Base-by-base conservation (phyloP, 371 early-diverging fungal genomes). In the Zychaea mexicana region DNA sequence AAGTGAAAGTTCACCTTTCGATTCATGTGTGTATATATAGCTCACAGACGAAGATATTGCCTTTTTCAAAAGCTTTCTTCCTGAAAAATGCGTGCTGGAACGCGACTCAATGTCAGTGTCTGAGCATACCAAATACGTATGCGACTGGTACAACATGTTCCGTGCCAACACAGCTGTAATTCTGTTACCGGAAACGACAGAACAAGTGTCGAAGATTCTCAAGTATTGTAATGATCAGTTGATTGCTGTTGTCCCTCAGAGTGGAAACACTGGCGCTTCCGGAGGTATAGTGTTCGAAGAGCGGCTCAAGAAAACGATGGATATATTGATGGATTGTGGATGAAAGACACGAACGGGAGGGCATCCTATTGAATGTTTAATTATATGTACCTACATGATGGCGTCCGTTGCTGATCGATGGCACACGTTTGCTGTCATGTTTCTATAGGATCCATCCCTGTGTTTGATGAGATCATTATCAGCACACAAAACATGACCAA, bases 171-270 rank as follows among this genome's bases (percentile, higher is more conserved):
- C 91, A 19, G 70, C 78, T 19, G 67, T 94, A 28, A 92, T 96
- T 3, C 77, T 96, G 33, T 83, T 87, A 53, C 98, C 98, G 4
- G 87, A 85, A 28, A 87, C 90, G 0, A 91, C 94, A 1, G 76
- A 87, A 21, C 90, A 98, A 68, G 96, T 97, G 12, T 83, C 91
- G 0, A 68, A 85, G 54, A 85, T 97, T n/a, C 69, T 97, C 17
- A 82, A 77, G 45, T 93, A 98, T 70, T 98, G 98, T 79, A 89
- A 94, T 68, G 83, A 86, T 17, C 65, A 88, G n/a, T 69, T 52
- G 64, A 72, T 98, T 21, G 96, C 95, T 1, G 91, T 98, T 17
- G 95, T 94, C 0, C 96, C 97, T 28, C 98, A 98, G 72, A 96
- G 98, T 60, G 98, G 97, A 27, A 97, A 96, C 76, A 97, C 97